Base-by-base conservation (phyloP, 352 stramenopile genomes). In the Pythium plurisporium region DNA sequence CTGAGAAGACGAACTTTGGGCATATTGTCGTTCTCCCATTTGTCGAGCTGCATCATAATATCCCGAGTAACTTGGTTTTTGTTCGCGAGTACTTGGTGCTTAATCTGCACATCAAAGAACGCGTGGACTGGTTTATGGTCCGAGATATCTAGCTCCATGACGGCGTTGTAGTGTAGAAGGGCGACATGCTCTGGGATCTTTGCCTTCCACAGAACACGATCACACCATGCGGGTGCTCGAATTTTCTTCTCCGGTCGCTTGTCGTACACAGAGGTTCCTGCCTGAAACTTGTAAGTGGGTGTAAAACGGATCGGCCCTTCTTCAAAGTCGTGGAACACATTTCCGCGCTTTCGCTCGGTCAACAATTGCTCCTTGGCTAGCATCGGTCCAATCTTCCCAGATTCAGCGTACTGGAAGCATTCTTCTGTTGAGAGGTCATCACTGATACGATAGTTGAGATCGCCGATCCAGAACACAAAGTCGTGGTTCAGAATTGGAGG, bases 81-180 rank as follows among this genome's bases (percentile, higher is more conserved):
- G 70, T 95, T 95, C 5, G 64, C 69, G 26, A 89, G 69, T 15
- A 98, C 88, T 52, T 98, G 86, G 66, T 98, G 85, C 59, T 98
- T 97, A 34, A 94, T 62, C 43, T 96, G 87, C 0, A 97, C 65
- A 17, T 95, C 73, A 45, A 99, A 97, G 17, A 85, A 85, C 1
- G 87, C 95, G 53, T 94, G 89, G 0, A 99, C 97, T 14, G 97
- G 96, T 69, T 99, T 99, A 76, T 99, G 98, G 71, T 99, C 98
- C 0, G 96, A 99, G 53, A 98, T 62, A 62, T 96, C 87, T 14
- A 98, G 70, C n/a, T 89, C 84, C 54, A 83, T 88, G 20, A 91
- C 72, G 4, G 94, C 81, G 30, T 74, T 60, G 65, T 99, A 99
- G 20, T 87, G 78, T 11, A 91, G 43, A 37, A 95, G 67, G 0